These are phyloP conservation scores for Fraxinus greggii DNA, from an alignment of 305 asterid genomes.

Conservation along the genomic window DNA sequence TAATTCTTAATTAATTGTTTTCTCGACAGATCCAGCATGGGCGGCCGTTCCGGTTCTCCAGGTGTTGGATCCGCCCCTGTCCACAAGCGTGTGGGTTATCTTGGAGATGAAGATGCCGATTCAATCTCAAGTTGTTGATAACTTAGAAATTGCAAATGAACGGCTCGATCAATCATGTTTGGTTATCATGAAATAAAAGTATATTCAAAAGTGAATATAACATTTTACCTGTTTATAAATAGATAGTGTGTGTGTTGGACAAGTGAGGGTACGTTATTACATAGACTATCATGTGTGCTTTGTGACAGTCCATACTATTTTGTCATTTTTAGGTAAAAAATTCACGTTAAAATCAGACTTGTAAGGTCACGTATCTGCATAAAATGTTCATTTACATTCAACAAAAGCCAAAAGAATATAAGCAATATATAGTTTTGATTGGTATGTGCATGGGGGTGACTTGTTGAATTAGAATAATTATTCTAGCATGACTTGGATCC, in stretches of 20 bases:
- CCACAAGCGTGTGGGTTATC: neutral
- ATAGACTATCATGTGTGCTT: no score
- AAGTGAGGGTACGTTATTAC: neutral
- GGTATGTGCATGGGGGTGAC: neutral
- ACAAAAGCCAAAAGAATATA: neutral
- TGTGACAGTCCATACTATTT: neutral
- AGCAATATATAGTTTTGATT: neutral
- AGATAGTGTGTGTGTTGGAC: neutral
- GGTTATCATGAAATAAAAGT: neutral
- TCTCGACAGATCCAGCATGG: no score
- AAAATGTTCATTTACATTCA: neutral
- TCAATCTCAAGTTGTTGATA: neutral
- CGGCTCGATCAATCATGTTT: neutral
- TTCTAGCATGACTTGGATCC: neutral
- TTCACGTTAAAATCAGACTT: neutral
- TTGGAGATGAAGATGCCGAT: neutral
- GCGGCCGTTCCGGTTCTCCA: no score
- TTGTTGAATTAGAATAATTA: neutral
- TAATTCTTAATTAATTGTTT: no score
- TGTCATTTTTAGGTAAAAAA: neutral
- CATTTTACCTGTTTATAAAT: no score
- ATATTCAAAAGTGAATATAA: neutral
- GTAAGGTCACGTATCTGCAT: neutral
- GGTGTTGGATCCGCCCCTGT: no score
- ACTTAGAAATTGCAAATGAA: neutral